These are phyloP conservation scores for Entomortierella lignicola DNA, from an alignment of 192 early-diverging fungal genomes.

Conservation along the genomic window DNA sequence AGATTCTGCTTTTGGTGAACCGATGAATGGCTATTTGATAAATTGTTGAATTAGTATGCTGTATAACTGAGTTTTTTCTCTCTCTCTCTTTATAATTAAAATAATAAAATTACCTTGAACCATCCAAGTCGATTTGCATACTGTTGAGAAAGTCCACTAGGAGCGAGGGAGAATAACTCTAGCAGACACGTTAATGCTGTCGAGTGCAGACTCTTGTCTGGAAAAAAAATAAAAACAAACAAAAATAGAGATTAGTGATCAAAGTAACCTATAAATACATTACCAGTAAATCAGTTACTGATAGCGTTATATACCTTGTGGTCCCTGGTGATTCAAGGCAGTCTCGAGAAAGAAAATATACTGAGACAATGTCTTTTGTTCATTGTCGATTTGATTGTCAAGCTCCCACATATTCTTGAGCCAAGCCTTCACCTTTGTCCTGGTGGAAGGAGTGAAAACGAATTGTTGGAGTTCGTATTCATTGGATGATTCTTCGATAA, in stretches of 20 bases:
- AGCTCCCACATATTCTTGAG: constrained; percentile 50
- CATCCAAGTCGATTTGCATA: constrained; percentile 63
- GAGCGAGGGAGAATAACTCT: constrained; percentile 77
- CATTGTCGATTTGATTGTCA: constrained; percentile 54
- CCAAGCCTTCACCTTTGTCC: constrained; percentile 33
- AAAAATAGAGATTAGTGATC: no score
- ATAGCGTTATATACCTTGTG: constrained; percentile 35
- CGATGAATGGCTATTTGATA: constrained; percentile 58
- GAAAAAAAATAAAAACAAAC: not conserved
- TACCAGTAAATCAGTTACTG: no score
- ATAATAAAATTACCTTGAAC: constrained; percentile 33
- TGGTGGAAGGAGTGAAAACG: constrained; percentile 43
- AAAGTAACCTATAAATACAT: no score
- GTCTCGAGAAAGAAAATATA: constrained; percentile 72
- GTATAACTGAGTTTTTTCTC: no score
- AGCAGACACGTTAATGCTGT: constrained; percentile 72
- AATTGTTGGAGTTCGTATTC: constrained; percentile 55
- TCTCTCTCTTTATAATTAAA: no score
- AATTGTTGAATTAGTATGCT: no score
- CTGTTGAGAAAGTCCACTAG: constrained; percentile 63
- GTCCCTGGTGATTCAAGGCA: constrained; percentile 62
- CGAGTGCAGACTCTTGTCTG: constrained; percentile 72
- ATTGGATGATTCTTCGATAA: constrained; percentile 58
- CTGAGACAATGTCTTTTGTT: constrained; percentile 56
- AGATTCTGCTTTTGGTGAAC: constrained; percentile 71